Conservation (phyloP, 371 early-diverging fungal species). For the Nematocida sp. region DNA sequence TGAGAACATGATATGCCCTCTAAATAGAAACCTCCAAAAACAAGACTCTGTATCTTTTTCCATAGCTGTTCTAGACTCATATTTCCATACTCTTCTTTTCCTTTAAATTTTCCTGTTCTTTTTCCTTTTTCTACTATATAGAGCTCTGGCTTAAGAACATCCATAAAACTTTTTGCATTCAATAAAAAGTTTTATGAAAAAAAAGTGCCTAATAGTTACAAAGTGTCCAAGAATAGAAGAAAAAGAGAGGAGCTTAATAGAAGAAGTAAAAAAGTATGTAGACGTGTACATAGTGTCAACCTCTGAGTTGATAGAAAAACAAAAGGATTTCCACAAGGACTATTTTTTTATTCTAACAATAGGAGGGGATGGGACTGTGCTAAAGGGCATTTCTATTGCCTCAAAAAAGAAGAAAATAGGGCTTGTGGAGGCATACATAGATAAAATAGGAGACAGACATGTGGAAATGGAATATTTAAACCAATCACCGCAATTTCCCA, state of each 20-base stretch:
- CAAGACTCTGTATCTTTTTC: constrained; percentile 26
- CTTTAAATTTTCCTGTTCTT: too few relatives aligned
- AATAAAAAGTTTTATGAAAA: neutral
- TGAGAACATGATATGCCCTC: constrained; percentile 8
- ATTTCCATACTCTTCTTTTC: neutral
- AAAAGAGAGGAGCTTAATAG: neutral
- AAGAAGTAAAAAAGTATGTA: neutral
- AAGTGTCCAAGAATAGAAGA: neutral
- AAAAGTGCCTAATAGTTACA: constrained; percentile 10
- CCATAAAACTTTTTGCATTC: too few relatives aligned
- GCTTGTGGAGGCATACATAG: constrained; percentile 4
- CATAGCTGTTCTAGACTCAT: constrained; percentile 8
- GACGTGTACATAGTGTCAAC: constrained; percentile 4
- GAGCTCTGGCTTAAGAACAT: too few relatives aligned
- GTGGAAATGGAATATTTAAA: neutral
- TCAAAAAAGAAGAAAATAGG: neutral
- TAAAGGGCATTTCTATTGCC: constrained; percentile 35
- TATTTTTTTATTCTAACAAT: constrained; percentile 44
- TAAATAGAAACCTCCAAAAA: neutral
- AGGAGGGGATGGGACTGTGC: constrained; percentile 62
- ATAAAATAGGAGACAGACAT: constrained; percentile 8
- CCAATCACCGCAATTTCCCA: constrained; percentile 7
- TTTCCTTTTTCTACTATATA: too few relatives aligned
- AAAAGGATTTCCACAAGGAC: neutral
- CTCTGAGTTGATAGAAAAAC: neutral